Evolutionary conservation across 2,329 filamentous ascomycete species (phyloP), one percentile per base, ranked within the genome.

Genomic region (Botrytis porri): DNA sequence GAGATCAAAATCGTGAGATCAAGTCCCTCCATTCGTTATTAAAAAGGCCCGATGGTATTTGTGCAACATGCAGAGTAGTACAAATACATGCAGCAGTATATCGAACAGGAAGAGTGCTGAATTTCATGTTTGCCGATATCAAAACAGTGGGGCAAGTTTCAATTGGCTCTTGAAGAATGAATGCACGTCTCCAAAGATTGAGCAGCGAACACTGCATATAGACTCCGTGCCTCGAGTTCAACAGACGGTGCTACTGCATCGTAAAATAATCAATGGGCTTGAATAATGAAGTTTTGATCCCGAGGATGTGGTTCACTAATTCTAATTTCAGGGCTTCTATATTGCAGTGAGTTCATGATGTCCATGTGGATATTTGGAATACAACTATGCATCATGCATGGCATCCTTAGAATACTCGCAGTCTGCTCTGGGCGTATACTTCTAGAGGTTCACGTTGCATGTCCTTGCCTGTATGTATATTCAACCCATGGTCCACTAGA

Each of bases 261-360:
- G 18, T 3, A 18, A n/a, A 43, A 39, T 10, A 45, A 39, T 14
- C 18, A 69, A 61, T 14, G 9, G 22, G 25, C 45, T 39, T 39
- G 18, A 54, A 51, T 12, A 29, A 54, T 35, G 14, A 16, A 10
- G 9, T 67, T 12, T 37, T 7, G 10, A 20, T 70, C 67, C 67
- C 67, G 67, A 61, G 29, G 12, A 39, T 45, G 14, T 70, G 54
- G 67, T 60, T 70, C 67, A 69, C 65, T 41, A 63, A 65, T 65
- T 54, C 22, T n/a, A 65, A 37, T 64, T 64, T n/a, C n/a, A 39
- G 48, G 60, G 43, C 25, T 39, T 45, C 54, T 62, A 20, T 69
- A 69, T 69, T 59, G 39, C 39, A 37, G 51, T 29, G 22, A 22
- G 25, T 39, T 22, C 37, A 41, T 67, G 45, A 29, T 54, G 32